Base-by-base conservation (phyloP, 345 rosid genomes). In the Luvunga scandens region DNA sequence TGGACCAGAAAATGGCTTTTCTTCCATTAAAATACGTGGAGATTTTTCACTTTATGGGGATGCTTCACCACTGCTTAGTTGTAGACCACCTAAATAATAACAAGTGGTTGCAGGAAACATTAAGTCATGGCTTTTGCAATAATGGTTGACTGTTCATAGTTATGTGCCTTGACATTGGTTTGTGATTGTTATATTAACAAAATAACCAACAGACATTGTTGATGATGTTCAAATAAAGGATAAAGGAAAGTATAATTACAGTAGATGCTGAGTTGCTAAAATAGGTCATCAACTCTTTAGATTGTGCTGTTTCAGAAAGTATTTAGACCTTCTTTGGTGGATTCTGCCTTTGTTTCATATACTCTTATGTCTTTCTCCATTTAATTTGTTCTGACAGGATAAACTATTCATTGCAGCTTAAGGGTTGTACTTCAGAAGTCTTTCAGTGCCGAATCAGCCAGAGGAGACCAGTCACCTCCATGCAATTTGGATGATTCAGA, bases 371-470 rank as follows among this genome's bases (percentile, higher is more conserved):
- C 33, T 70, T 62, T 69, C 27, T 48, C 80, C 45, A 27, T 36
- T 48, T n/a, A 42, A 77, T 19, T 53, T 39, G 21, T 45, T 73
- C 69, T 73, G 42, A 70, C 33, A 12, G 22, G 21, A 66, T 38
- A 28, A 76, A 50, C 57, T 73, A 68, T 61, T 48, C 61, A 19
- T 81, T 83, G 86, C 93, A 91, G 95, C 78, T 77, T 89, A 74
- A 88, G 93, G 77, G 71, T 85, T 85, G 72, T 86, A 75, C 91
- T 88, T 65, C 90, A 83, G 79, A 87, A 83, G 34, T 77, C 82
- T 33, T 67, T 73, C 55, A 36, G 69, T 71, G 70, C 78, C 28
- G 88, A 80, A 80, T 80, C 82, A 73, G 57, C 80, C 31, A 78
- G 78, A 77, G 81, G 79, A 78, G 78, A 81, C 33, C 90, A 69